These are phyloP conservation scores for Juglanconis sp. DNA, from an alignment of 2,329 filamentous ascomycete genomes.

Conservation along the genomic window DNA sequence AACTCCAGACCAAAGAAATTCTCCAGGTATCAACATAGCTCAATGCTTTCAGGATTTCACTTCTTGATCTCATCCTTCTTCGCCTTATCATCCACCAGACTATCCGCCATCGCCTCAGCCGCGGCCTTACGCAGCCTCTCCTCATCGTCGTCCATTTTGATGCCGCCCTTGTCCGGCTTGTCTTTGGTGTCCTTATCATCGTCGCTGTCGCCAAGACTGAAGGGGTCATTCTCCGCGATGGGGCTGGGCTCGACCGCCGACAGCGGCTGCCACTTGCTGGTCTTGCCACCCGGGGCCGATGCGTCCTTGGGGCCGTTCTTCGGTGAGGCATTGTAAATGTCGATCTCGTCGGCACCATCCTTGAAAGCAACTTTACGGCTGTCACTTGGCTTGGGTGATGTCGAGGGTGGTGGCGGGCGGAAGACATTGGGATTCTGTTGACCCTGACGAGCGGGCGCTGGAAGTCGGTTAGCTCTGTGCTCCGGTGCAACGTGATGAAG, in stretches of 20 bases:
- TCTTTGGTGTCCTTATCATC: constrained; percentile 80
- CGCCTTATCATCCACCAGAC: constrained; percentile 42
- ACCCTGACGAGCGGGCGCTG: constrained; percentile 50
- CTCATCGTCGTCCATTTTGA: constrained; percentile 54
- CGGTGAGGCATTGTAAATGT: constrained; percentile 66
- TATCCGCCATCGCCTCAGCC: constrained; percentile 58
- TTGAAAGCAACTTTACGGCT: constrained; percentile 56
- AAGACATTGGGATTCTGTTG: constrained; percentile 75
- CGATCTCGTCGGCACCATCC: constrained; percentile 72
- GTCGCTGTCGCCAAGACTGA: constrained; percentile 92
- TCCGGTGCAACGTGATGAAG: neutral
- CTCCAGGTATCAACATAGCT: neutral
- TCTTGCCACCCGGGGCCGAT: constrained; percentile 49
- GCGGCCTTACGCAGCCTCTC: constrained; percentile 66
- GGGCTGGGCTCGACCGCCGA: constrained; percentile 81
- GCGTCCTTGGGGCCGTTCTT: constrained; percentile 51
- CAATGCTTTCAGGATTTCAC: constrained; percentile 25
- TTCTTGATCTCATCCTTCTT: constrained; percentile 29
- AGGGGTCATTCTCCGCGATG: constrained; percentile 88
- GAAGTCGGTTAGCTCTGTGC: constrained; percentile 21
- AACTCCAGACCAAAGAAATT: neutral
- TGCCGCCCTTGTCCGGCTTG: constrained; percentile 47
- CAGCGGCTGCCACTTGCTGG: constrained; percentile 96
- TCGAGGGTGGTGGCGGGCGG: constrained; percentile 59
- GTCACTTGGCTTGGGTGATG: constrained; percentile 47